Conservation (phyloP, 176 grass and related monocot species). For the Canna indica region DNA sequence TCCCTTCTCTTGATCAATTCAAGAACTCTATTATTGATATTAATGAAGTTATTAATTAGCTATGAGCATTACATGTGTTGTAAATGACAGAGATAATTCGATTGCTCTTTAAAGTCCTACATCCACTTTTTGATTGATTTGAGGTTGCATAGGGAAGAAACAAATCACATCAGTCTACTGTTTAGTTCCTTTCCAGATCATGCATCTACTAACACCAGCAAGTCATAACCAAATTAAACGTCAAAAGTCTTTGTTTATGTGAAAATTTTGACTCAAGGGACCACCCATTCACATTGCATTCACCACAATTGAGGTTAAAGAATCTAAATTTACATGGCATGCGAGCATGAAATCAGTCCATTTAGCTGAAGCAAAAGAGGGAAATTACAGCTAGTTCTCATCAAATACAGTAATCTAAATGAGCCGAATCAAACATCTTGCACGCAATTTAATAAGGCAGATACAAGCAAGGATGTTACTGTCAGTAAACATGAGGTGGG, state of each 20-base stretch:
- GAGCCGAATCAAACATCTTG: neutral
- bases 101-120: neutral
- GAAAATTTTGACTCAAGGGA: neutral
- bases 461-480: neutral
- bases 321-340: too few species aligned
- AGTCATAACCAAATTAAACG: neutral
- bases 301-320: neutral
- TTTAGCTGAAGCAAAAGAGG: too few species aligned
- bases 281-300: neutral
- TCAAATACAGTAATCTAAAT: neutral
- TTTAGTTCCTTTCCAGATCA: neutral
- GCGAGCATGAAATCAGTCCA: too few species aligned
- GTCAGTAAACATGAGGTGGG: neutral
- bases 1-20: neutral
- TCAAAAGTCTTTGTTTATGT: neutral
- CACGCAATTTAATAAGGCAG: neutral
- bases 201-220: neutral
- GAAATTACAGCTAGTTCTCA: too few species aligned
- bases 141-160: neutral
- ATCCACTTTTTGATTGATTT: neutral
- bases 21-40: neutral
- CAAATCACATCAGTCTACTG: constrained; percentile 4
- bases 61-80: too few species aligned
- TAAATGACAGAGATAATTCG: neutral
- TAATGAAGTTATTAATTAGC: too few species aligned